Conservation (phyloP, 345 rosid genomes). For the Acer campestre region DNA sequence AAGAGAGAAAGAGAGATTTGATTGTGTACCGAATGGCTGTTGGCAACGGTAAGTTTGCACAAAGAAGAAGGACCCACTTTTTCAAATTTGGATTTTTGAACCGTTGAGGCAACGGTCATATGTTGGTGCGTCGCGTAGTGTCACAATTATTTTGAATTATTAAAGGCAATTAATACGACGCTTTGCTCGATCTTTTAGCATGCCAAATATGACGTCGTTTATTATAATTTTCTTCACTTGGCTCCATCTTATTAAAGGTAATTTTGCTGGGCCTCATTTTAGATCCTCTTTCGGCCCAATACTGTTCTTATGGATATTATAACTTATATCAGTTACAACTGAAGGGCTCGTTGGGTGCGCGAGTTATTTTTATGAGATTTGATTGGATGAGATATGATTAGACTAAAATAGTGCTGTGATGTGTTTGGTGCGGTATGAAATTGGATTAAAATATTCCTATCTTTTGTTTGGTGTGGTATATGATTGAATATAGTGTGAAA, state of each 20-base stretch:
- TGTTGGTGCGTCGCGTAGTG: conserved; percentile 18
- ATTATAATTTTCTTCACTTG: no score
- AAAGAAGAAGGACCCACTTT: conserved; percentile 11
- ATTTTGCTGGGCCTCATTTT: background rate
- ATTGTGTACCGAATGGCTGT: conserved; percentile 21
- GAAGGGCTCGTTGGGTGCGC: no score
- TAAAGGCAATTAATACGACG: background rate
- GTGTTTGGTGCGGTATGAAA: no score
- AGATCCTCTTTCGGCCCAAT: background rate
- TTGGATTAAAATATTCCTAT: no score
- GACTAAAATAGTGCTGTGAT: no score
- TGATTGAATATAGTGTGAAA: no score
- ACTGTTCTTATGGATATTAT: no score
- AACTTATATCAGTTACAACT: no score
- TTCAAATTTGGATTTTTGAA: conserved; percentile 32
- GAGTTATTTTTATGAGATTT: no score
- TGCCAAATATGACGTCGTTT: background rate
- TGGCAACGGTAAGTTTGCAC: conserved; percentile 45
- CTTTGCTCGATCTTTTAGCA: background rate
- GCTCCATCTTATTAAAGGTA: background rate
- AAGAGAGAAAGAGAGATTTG: background rate
- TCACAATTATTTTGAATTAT: conserved; percentile 25
- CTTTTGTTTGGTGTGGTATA: no score
- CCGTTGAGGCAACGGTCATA: conserved; percentile 66
- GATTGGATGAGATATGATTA: no score